phyloP scores from a whole-genome alignment of 1,139 yeast genomes.

The Candida labiduridarum region DNA sequence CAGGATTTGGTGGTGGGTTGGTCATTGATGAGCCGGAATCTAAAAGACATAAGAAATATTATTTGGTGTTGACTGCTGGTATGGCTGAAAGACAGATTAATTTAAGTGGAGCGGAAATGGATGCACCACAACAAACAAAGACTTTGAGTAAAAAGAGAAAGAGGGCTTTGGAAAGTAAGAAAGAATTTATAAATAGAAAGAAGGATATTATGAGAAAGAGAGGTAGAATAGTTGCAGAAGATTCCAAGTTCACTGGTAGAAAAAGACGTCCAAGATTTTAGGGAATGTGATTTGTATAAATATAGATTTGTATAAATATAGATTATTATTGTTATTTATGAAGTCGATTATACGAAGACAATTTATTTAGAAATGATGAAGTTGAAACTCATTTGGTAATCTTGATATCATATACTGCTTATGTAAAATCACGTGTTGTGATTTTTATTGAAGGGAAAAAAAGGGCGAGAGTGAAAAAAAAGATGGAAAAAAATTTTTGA shows the following conservation, averaged over 20 bases:
- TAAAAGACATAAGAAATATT: constrained; percentile 87
- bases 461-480: not conserved
- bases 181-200: constrained; percentile 85
- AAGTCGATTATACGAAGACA: not conserved
- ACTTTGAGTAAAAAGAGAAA: constrained; percentile 47
- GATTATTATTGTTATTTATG: not conserved
- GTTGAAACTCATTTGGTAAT: no score
- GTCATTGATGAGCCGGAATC: constrained; percentile 93
- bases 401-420: not conserved
- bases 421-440: not conserved
- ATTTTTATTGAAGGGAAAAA: not conserved
- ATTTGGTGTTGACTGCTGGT: constrained; percentile 89
- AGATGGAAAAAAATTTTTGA: not conserved
- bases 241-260: constrained; percentile 91
- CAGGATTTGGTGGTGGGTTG: constrained; percentile 97
- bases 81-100: constrained; percentile 68
- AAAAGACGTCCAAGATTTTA: constrained; percentile 85
- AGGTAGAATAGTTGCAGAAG: constrained; percentile 86
- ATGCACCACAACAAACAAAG: constrained; percentile 50
- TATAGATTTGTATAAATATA: not conserved
- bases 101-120: constrained; percentile 80
- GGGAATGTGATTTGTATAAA: not conserved
- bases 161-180: constrained; percentile 69
- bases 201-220: constrained; percentile 91
- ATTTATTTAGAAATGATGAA: not conserved